Evolutionary conservation across 257 asterid genomes (phyloP).

Genomic region (Mitragyna speciosa): DNA sequence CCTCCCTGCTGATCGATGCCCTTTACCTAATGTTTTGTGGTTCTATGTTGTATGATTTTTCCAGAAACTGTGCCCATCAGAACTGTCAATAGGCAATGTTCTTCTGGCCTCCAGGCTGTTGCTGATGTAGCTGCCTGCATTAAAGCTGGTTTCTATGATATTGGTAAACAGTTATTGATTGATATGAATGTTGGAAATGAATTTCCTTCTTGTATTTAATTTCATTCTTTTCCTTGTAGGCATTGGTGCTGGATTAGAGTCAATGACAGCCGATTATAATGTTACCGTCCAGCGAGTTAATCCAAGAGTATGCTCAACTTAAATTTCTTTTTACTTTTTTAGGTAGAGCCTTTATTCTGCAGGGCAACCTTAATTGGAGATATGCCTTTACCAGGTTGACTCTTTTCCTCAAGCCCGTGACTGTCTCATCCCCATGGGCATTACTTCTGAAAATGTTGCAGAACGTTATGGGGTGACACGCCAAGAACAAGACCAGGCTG

Average conservation of each 20-base stretch:
- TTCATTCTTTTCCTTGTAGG: constrained; percentile 40
- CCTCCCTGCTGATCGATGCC: not conserved
- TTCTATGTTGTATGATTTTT: constrained; percentile 7
- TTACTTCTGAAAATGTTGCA: constrained; percentile 91
- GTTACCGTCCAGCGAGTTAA: constrained; percentile 30
- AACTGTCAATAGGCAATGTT: constrained; percentile 91
- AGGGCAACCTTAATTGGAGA: constrained; percentile 14
- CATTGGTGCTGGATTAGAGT: constrained; percentile 92
- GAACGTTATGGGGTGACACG: constrained; percentile 80
- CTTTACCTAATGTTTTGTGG: not conserved
- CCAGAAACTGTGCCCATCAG: constrained; percentile 77
- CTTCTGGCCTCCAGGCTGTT: constrained; percentile 95
- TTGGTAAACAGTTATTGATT: constrained; percentile 44
- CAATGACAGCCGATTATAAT: constrained; percentile 63
- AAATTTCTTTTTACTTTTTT: not conserved
- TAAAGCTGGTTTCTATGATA: constrained; percentile 84
- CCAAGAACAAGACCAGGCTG: constrained; percentile 90
- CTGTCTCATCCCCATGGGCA: constrained; percentile 93
- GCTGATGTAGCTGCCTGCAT: constrained; percentile 95
- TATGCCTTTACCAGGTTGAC: constrained; percentile 45
- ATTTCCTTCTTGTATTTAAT: constrained; percentile 3
- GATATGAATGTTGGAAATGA: not conserved
- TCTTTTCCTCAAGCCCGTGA: constrained; percentile 67
- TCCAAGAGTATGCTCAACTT: constrained; percentile 53
- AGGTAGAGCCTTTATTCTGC: not conserved